Base-by-base conservation (phyloP, 2,329 filamentous ascomycete species). In the Hysterium pulicare region DNA sequence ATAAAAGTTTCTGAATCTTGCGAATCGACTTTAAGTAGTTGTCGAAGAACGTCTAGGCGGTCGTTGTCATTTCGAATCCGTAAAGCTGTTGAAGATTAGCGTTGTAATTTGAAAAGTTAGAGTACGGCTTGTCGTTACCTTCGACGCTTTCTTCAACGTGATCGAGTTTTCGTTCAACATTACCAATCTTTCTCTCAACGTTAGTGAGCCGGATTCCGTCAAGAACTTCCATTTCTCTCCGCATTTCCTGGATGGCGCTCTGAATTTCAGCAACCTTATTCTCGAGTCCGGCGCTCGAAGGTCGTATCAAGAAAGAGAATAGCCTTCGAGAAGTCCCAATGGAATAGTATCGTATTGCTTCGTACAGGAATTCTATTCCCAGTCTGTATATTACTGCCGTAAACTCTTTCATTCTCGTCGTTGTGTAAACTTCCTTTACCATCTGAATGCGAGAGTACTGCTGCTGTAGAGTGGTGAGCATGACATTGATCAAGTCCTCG, bases 401-500 rank as follows among this genome's bases (percentile, higher is more conserved):
- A 23, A 33, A 24, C 30, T 47, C 38, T 35, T 41, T 40, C 46
- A 48, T 48, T 10, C 40, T 34, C 7, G 17, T 13, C 9, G 43
- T 46, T 11, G 36, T 3, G 21, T 48, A 45, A 2, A 43, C 26
- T 2, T 34, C 31, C 6, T 46, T 46, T 3, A 44, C 16, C 37
- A 42, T 43, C 20, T 48, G 36, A 20, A 46, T 43, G 17, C 43
- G 23, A 34, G 21, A 38, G 21, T 48, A 48, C 21, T 48, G 42
- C 31, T 48, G 36, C 5, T 38, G 40, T 4, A 48, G 33, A 2
- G 5, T 38, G 6, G 33, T 16, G 13, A 48, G 36, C 46, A 43
- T 46, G 7, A 24, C 24, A 10, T 46, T 40, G 22, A 48, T 46
- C 15, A 31, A 33, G 11, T 46, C 36, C 30, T 48, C 46, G 6